Base-by-base conservation (phyloP, 2,329 filamentous ascomycete genomes). In the Aspergillus thermomutatus region DNA sequence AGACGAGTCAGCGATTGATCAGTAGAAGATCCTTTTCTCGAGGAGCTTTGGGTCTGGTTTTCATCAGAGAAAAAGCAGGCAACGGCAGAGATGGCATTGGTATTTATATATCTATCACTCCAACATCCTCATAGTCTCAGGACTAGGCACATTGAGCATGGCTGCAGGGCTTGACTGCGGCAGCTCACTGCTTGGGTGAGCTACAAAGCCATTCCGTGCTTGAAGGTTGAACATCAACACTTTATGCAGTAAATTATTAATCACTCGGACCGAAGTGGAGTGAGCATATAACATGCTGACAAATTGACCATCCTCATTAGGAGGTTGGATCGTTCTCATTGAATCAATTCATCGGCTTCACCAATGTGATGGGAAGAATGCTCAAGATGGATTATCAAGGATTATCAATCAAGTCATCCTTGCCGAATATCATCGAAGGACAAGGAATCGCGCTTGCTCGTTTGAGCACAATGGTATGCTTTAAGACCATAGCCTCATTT, bases 1-100 rank as follows among this genome's bases (percentile, higher is more conserved):
- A 1, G 60, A 67, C 45, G 49, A 64, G 14, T 49, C 64, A 4
- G 61, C 60, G 8, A 63, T 65, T 7, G 2, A 34, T 17, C 31
- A 34, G 31, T 34, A 31, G 31, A 17, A 34, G 11, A 34, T 34
- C 31, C 14, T 34, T 26, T 34, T 17, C 31, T 34, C 31, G 3
- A 34, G 11, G 31, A 34, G 14, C 11, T 34, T 34, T 34, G 14
- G 14, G 31, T 34, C 31, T 34, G 31, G 14, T 7, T 17, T 14
- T 14, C 31, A 34, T 34, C 31, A 34, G 14, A 34, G 5, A 34
- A 34, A 5, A 34, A 17, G 11, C 28, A 31, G 28, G 5, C 28
- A 31, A 31, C 3, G 28, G 28, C 28, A 31, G 28, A 31, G 28
- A 31, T 14, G 14, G 4, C 14, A 1, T 17, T 14, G 2, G 4